phyloP scores from a whole-genome alignment of 345 rosid species.

The Eucalyptus regnans region DNA sequence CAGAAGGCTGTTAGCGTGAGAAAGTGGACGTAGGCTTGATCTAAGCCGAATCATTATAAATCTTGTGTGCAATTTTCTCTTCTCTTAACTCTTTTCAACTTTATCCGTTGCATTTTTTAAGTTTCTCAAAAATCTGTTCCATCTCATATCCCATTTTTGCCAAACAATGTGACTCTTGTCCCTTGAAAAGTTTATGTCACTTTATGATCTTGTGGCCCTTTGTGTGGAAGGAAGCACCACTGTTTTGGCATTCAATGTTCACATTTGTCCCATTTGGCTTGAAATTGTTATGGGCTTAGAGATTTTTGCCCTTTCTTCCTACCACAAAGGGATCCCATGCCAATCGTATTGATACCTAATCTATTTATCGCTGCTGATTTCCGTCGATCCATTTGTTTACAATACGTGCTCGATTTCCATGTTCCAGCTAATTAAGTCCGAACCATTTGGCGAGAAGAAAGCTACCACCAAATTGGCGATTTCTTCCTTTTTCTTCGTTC shows the following conservation, averaged over 20 bases:
- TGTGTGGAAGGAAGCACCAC: neutral
- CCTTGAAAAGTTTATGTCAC: neutral
- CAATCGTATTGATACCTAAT: neutral
- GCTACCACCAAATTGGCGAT: neutral
- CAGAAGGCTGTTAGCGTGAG: too few species aligned
- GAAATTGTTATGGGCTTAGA: neutral
- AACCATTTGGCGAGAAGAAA: neutral
- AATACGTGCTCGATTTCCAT: neutral
- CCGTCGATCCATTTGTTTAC: neutral
- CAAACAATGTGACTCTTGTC: neutral
- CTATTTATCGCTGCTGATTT: neutral
- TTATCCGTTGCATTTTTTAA: too few species aligned
- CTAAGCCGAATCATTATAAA: too few species aligned
- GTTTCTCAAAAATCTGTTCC: too few species aligned
- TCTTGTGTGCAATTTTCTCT: too few species aligned
- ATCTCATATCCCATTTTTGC: too few species aligned
- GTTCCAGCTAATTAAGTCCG: neutral
- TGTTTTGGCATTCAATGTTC: neutral
- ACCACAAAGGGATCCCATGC: neutral
- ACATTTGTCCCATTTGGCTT: neutral
- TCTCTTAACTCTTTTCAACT: too few species aligned
- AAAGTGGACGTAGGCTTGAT: too few species aligned
- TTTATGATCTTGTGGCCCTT: neutral
- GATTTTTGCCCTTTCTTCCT: neutral
- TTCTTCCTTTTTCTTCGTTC: neutral